Percentiles rank a stretch among this genome's conserved stretches.
Conservation (phyloP, 2,329 filamentous ascomycete species). For the Byssoonygena ceratinophila region DNA sequence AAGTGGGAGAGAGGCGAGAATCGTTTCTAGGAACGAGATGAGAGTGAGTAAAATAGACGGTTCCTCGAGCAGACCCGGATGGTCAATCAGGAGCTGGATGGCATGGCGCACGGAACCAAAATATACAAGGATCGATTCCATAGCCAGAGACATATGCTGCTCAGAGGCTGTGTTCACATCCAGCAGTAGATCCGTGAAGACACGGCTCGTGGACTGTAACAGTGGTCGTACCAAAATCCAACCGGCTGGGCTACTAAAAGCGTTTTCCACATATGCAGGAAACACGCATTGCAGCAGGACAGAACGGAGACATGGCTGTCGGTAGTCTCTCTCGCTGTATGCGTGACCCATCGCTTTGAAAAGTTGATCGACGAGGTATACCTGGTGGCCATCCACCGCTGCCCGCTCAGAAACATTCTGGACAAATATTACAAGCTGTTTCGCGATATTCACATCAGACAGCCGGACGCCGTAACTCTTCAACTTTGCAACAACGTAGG, state of each 20-base stretch:
- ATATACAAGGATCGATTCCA: conserved; percentile 30
- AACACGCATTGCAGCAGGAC: conserved; percentile 46
- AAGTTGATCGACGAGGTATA: conserved; percentile 47
- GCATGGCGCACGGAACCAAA: conserved; percentile 32
- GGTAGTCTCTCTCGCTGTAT: conserved; percentile 33
- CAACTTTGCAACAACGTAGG: conserved; percentile 51
- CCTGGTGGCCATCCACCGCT: conserved; percentile 47
- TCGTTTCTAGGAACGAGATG: conserved; percentile 32
- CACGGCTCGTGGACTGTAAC: conserved; percentile 37
- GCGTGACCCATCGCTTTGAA: conserved; percentile 39
- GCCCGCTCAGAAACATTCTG: conserved; percentile 51
- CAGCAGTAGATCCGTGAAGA: conserved; percentile 38
- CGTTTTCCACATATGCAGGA: conserved; percentile 45
- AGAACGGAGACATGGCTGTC: conserved; percentile 40
- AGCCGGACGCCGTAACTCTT: conserved; percentile 50
- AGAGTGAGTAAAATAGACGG: conserved; percentile 33
- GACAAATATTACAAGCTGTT: conserved; percentile 48
- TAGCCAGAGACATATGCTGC: conserved; percentile 29
- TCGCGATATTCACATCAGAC: conserved; percentile 39
- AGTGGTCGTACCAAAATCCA: conserved; percentile 47
- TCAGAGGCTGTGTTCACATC: conserved; percentile 36
- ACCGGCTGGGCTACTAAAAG: conserved; percentile 37
- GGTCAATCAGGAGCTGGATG: conserved; percentile 29
- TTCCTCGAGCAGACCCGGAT: conserved; percentile 29
- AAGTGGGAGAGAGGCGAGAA: conserved; percentile 32